phyloP scores from a whole-genome alignment of 352 stramenopile species.

The Sclerospora graminicola region DNA sequence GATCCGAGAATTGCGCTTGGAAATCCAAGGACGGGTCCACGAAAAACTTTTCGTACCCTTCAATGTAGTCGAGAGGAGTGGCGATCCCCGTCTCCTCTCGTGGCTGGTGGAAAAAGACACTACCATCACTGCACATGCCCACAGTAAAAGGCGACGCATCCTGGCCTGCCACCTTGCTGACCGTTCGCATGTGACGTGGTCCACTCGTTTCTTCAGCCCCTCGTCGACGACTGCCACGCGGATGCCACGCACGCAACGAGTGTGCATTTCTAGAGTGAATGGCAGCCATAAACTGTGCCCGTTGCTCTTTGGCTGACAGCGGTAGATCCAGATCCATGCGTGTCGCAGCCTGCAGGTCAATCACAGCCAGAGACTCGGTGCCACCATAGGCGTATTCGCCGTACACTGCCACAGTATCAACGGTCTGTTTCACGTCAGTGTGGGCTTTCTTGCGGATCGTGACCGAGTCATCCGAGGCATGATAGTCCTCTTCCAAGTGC shows the following conservation, averaged over 20 bases:
- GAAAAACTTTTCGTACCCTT: constrained; percentile 79
- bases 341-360: constrained; percentile 42
- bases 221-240: constrained; percentile 29
- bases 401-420: constrained; percentile 53
- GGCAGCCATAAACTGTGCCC: constrained; percentile 25
- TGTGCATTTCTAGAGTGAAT: constrained; percentile 22
- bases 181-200: constrained; percentile 59
- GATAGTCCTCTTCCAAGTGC: constrained; percentile 53
- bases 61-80: constrained; percentile 59
- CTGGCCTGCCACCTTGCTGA: constrained; percentile 58
- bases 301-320: constrained; percentile 50
- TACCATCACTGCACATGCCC: constrained; percentile 77
- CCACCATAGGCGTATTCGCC: constrained; percentile 70
- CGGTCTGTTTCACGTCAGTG: constrained; percentile 60
- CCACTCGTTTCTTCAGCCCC: constrained; percentile 33
- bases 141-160: constrained; percentile 53
- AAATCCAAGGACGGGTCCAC: constrained; percentile 63
- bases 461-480: constrained; percentile 19
- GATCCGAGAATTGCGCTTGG: constrained; percentile 66
- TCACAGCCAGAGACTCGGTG: constrained; percentile 47
- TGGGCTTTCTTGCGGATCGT: constrained; percentile 62
- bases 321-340: constrained; percentile 69
- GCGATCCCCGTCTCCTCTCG: constrained; percentile 42
- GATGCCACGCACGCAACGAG: constrained; percentile 33
- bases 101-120: constrained; percentile 64